A percentile compares a stretch with the other conserved stretches of the same genome.
Conservation (phyloP, 148 eudicot genomes). For the Beta vulgaris region DNA sequence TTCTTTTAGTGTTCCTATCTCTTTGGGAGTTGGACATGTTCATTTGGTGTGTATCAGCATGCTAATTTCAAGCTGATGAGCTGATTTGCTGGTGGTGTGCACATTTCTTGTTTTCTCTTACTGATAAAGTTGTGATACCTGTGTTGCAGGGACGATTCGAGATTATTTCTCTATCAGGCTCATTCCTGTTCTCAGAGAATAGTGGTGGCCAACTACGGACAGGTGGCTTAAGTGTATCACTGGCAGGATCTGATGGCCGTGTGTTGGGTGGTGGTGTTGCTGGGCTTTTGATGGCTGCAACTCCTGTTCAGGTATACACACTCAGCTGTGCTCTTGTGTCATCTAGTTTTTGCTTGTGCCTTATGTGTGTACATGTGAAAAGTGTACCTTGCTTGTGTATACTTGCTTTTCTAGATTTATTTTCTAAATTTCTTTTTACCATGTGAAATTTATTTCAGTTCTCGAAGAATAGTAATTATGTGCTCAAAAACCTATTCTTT, state of each 20-base stretch:
- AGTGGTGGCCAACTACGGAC: constrained; percentile 51
- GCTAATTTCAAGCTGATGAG: not conserved
- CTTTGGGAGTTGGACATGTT: not conserved
- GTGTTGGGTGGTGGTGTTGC: constrained; percentile 87
- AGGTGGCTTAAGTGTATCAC: constrained; percentile 72
- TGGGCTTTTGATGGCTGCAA: constrained; percentile 69
- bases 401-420: not conserved
- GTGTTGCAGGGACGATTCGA: constrained; percentile 82
- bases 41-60: not conserved
- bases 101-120: not conserved
- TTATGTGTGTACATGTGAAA: not conserved
- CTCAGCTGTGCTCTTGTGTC: not conserved
- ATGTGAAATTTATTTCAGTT: not conserved
- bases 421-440: not conserved
- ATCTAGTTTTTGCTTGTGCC: not conserved
- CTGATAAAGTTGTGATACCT: not conserved
- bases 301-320: constrained; percentile 69
- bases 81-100: not conserved
- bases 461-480: not conserved
- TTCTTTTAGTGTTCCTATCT: not conserved
- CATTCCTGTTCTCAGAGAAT: constrained; percentile 60
- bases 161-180: constrained; percentile 87
- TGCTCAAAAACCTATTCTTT: not conserved
- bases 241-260: constrained; percentile 85
- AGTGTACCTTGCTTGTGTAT: not conserved